These are phyloP conservation scores for Ganoderma resinaceum DNA, from an alignment of 1,284 basidiomycete species.

Conservation along the genomic window DNA sequence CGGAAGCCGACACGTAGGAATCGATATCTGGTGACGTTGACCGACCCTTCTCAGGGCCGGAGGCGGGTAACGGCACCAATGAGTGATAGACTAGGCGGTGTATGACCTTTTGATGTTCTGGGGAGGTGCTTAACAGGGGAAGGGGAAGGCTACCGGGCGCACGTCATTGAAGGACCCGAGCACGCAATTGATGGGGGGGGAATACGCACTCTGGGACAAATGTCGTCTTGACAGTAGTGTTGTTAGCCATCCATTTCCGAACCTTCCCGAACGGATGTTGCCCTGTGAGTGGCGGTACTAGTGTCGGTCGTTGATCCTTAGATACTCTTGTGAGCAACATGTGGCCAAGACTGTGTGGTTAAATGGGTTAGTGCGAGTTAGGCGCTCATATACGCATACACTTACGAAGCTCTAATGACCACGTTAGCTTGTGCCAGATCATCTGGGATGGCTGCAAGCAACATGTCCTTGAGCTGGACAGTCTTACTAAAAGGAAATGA, in stretches of 20 bases:
- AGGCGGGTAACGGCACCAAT: conserved; percentile 9
- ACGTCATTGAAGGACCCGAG: conserved; percentile 17
- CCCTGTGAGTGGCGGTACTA: conserved; percentile 61
- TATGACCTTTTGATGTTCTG: conserved; percentile 47
- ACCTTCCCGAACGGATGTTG: conserved; percentile 50
- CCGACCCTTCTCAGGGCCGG: not conserved
- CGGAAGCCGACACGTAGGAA: not conserved
- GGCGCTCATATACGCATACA: conserved; percentile 18
- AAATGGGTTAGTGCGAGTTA: not conserved
- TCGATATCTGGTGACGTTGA: not conserved
- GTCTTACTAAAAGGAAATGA: conserved; percentile 18
- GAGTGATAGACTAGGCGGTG: conserved; percentile 66
- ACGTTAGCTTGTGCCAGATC: conserved; percentile 11
- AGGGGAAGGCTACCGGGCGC: conserved; percentile 52
- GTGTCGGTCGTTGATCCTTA: conserved; percentile 42
- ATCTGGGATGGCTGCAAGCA: conserved; percentile 23
- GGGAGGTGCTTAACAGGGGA: conserved; percentile 45
- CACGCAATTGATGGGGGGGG: conserved; percentile 24
- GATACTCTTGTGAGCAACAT: conserved; percentile 53
- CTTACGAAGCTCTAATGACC: conserved; percentile 57
- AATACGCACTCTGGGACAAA: conserved; percentile 63
- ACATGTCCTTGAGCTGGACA: conserved; percentile 26
- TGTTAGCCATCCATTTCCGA: conserved; percentile 54
- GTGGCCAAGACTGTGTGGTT: conserved; percentile 59
- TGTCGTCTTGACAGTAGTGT: conserved; percentile 40